Conservation (phyloP, 164 flowering plant species). For the Vitis rotundifolia region DNA sequence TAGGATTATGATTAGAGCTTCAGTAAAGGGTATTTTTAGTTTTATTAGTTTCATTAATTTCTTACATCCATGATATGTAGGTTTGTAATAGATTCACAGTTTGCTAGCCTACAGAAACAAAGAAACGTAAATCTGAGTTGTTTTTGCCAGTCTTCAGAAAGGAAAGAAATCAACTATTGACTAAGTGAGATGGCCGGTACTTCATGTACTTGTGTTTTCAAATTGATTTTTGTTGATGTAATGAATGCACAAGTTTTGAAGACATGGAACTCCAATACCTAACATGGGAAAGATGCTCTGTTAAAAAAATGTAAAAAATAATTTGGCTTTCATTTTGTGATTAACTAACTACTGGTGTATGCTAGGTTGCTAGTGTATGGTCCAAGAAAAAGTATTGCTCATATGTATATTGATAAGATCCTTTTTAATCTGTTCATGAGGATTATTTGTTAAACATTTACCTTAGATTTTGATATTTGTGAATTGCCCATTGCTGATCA, state of each 20-base stretch:
- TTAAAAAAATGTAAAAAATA: too few relatives aligned
- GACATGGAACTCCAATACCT: too few relatives aligned
- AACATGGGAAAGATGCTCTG: too few relatives aligned
- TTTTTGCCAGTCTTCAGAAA: neutral
- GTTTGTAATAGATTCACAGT: neutral
- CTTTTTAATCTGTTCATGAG: neutral
- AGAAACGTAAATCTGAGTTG: neutral
- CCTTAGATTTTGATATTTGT: neutral
- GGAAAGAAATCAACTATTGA: neutral
- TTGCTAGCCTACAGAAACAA: neutral
- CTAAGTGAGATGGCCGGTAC: neutral
- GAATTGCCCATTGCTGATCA: constrained; percentile 14
- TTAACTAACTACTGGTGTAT: neutral
- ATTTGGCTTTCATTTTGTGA: neutral
- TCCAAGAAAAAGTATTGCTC: neutral
- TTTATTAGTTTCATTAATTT: neutral
- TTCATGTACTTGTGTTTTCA: neutral
- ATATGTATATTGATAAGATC: neutral
- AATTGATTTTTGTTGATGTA: neutral
- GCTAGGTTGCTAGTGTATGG: neutral
- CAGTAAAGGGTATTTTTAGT: neutral
- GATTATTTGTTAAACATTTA: neutral
- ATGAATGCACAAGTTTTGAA: neutral
- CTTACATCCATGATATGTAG: neutral
- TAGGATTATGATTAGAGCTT: too few relatives aligned